A percentile compares a stretch with the other conserved stretches of the same genome.
Conservation (phyloP, 495 filamentous ascomycete genomes). For the Aspergillus bertholletiae region DNA sequence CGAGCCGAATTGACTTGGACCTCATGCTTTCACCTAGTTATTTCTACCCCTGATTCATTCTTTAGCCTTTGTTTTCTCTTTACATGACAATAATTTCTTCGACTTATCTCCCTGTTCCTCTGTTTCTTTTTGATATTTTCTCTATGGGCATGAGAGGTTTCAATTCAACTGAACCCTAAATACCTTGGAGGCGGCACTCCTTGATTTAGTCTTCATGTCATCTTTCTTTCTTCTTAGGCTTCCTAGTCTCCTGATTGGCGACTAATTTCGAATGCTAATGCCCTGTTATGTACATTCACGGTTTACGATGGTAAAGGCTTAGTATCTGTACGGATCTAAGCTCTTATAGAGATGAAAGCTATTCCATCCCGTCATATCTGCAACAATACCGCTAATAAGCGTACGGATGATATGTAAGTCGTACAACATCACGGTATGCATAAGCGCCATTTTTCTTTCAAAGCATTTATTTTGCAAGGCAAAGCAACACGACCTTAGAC, state of each 20-base stretch:
- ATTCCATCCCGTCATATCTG: background rate
- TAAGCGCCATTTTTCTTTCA: too few relatives aligned
- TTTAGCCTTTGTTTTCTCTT: background rate
- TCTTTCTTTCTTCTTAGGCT: constrained; percentile 7
- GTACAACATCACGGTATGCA: background rate
- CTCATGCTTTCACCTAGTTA: background rate
- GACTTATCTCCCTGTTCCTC: background rate
- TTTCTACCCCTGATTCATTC: background rate
- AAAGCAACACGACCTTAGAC: too few relatives aligned
- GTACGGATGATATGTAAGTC: background rate
- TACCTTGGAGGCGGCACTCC: background rate
- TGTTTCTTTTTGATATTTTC: too few relatives aligned
- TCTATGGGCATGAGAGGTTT: background rate
- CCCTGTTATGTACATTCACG: constrained; percentile 10
- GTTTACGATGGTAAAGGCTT: constrained; percentile 9
- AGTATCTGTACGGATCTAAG: constrained; percentile 8
- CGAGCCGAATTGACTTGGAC: background rate
- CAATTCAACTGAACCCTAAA: constrained; percentile 1
- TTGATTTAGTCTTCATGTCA: background rate
- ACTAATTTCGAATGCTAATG: background rate
- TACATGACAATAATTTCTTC: background rate
- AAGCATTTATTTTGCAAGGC: too few relatives aligned
- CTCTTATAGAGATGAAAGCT: background rate
- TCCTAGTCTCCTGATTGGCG: background rate
- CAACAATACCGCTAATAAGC: background rate